phyloP scores from a whole-genome alignment of 352 stramenopile species.

The Phytophthora nicotianae region DNA sequence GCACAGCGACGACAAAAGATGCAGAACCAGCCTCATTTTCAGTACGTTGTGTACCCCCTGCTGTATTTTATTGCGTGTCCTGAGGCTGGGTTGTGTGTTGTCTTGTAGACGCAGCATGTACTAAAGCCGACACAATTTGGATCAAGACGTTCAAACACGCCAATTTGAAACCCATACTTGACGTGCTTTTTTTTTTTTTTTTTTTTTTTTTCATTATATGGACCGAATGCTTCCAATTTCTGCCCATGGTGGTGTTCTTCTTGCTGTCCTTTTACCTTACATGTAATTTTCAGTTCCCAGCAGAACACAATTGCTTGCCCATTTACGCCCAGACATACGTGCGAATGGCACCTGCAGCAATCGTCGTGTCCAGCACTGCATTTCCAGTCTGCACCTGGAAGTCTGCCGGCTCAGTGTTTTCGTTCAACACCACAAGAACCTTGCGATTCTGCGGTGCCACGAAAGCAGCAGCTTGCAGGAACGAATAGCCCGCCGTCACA shows the following conservation, averaged over 20 bases:
- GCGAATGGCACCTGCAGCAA: constrained; percentile 53
- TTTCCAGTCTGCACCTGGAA: constrained; percentile 62
- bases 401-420: constrained; percentile 70
- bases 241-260: neutral
- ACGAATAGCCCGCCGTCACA: constrained; percentile 67
- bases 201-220: no score
- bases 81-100: neutral
- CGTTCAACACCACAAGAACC: constrained; percentile 79
- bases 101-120: constrained; percentile 51
- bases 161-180: neutral
- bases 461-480: constrained; percentile 69
- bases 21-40: constrained; percentile 31
- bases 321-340: constrained; percentile 31
- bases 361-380: constrained; percentile 36
- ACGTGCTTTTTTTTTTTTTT: neutral
- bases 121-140: constrained; percentile 11
- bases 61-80: neutral
- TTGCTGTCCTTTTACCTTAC: neutral
- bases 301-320: neutral
- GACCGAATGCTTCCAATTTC: neutral
- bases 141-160: neutral
- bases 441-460: constrained; percentile 70
- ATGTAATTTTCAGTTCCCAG: no score
- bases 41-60: constrained; percentile 18
- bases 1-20: constrained; percentile 51